phyloP scores from a whole-genome alignment of 106 monocot genomes.

The Acorus calamus region DNA sequence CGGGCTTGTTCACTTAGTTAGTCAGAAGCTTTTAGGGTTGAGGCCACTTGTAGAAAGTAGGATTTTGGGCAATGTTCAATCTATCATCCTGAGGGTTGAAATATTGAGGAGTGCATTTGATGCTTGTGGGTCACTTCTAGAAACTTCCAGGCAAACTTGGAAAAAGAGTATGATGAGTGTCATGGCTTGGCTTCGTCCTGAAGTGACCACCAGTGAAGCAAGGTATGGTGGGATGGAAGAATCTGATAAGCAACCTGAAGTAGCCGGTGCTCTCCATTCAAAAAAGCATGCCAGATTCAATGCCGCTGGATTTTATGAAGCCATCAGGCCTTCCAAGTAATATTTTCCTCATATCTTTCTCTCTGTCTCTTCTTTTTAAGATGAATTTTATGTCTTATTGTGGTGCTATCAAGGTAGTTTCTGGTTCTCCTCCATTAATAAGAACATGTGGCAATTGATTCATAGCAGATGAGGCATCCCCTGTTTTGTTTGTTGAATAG shows the following conservation, averaged over 20 bases:
- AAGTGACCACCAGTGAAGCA: conserved; percentile 58
- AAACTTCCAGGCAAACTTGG: conserved; percentile 70
- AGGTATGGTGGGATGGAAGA: conserved; percentile 38
- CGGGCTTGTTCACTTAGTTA: conserved; percentile 70
- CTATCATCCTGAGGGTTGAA: conserved; percentile 61
- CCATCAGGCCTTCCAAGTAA: conserved; percentile 87
- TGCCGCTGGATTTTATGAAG: conserved; percentile 66
- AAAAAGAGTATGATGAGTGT: conserved; percentile 81
- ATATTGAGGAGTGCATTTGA: conserved; percentile 55
- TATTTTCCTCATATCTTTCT: too few species aligned
- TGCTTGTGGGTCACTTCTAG: conserved; percentile 57
- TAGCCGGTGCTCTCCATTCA: conserved; percentile 11
- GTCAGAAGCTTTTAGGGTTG: conserved; percentile 42
- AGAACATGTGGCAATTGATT: too few species aligned
- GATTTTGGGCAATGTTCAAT: conserved; percentile 12
- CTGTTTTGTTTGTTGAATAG: not conserved
- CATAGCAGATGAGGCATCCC: too few species aligned
- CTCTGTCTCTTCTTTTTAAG: too few species aligned
- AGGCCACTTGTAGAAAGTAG: conserved; percentile 29
- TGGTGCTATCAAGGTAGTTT: too few species aligned
- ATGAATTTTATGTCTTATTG: too few species aligned
- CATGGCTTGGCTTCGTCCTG: conserved; percentile 85
- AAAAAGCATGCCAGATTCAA: conserved; percentile 49
- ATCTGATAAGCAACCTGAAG: conserved; percentile 1
- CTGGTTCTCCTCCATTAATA: too few species aligned